Evolutionary conservation across 2,329 filamentous ascomycete genomes (phyloP).

Genomic region (Ophiocordyceps camponoti-saundersi): DNA sequence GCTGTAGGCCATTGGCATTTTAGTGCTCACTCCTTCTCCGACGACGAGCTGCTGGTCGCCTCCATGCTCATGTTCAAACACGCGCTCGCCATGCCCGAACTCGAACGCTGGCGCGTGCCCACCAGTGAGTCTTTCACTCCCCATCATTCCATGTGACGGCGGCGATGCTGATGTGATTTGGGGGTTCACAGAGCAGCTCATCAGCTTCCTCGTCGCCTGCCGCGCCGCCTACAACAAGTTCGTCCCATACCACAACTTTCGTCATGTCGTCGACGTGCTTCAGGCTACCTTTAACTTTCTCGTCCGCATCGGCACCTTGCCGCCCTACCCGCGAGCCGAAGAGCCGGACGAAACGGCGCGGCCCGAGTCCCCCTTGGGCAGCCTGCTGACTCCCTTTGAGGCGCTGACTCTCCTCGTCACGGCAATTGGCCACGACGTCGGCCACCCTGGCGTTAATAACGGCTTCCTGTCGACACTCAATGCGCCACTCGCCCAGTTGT

Average conservation of each 20-base stretch:
- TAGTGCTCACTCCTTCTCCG: conserved; percentile 72
- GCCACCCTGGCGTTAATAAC: conserved; percentile 95
- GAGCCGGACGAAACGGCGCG: conserved; percentile 10
- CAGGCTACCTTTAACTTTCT: conserved; percentile 89
- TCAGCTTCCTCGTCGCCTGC: conserved; percentile 73
- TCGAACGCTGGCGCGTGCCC: conserved; percentile 65
- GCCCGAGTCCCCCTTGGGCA: conserved; percentile 48
- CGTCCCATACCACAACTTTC: conserved; percentile 95
- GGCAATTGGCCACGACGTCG: conserved; percentile 95
- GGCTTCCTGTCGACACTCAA: conserved; percentile 87
- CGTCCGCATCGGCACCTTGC: conserved; percentile 59
- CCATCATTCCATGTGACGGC: not conserved
- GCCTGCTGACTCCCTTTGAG: conserved; percentile 71
- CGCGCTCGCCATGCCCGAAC: conserved; percentile 62
- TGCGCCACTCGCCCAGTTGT: conserved; percentile 81
- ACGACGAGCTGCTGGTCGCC: conserved; percentile 78
- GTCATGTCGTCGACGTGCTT: conserved; percentile 89
- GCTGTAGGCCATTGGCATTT: conserved; percentile 73
- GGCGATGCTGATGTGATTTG: not conserved
- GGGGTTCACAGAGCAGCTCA: conserved; percentile 49
- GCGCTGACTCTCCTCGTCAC: conserved; percentile 79
- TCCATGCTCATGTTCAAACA: conserved; percentile 84
- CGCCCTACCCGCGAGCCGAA: conserved; percentile 38
- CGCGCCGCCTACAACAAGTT: conserved; percentile 92
- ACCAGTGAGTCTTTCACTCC: conserved; percentile 39